Evolutionary conservation across 306 rosid species (phyloP).

Genomic region (Begonia loranthoides): DNA sequence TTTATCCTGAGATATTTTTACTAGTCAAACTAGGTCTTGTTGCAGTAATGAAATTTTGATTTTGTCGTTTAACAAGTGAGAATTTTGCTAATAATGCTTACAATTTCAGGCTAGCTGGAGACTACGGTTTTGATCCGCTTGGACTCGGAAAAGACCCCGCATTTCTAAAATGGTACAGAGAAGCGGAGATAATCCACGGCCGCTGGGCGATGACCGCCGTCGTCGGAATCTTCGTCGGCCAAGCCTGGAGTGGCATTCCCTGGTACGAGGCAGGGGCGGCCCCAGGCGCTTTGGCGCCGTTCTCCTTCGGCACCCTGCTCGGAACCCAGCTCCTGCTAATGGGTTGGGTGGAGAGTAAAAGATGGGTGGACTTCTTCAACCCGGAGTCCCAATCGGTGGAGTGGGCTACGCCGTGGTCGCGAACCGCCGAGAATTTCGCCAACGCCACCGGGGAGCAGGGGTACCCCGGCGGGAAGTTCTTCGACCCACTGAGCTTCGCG

Average conservation of each 20-base stretch:
- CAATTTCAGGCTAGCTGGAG: constrained; percentile 73
- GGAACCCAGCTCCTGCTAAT: constrained; percentile 87
- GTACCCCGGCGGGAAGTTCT: constrained; percentile 93
- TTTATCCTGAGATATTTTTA: no score
- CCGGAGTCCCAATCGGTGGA: constrained; percentile 92
- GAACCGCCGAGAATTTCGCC: constrained; percentile 72
- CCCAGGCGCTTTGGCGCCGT: constrained; percentile 82
- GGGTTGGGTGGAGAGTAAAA: constrained; percentile 98
- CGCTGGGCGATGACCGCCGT: constrained; percentile 99
- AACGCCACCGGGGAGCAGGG: constrained; percentile 90
- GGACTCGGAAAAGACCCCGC: constrained; percentile 92
- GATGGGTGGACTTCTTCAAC: constrained; percentile 98
- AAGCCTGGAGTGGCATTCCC: constrained; percentile 95
- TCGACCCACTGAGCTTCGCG: constrained; percentile 68
- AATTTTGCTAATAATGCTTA: not conserved
- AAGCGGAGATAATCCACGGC: constrained; percentile 97
- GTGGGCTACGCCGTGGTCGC: constrained; percentile 99
- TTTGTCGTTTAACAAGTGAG: not conserved
- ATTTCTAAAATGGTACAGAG: constrained; percentile 96
- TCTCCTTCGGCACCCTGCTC: constrained; percentile 83
- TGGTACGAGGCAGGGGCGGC: constrained; percentile 97
- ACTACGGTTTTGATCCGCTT: constrained; percentile 88
- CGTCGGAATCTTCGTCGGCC: constrained; percentile 84
- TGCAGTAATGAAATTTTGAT: not conserved
- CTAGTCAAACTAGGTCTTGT: not conserved